Evolutionary conservation across 176 grass and related monocot genomes (phyloP).

Genomic region (Themeda triandra): DNA sequence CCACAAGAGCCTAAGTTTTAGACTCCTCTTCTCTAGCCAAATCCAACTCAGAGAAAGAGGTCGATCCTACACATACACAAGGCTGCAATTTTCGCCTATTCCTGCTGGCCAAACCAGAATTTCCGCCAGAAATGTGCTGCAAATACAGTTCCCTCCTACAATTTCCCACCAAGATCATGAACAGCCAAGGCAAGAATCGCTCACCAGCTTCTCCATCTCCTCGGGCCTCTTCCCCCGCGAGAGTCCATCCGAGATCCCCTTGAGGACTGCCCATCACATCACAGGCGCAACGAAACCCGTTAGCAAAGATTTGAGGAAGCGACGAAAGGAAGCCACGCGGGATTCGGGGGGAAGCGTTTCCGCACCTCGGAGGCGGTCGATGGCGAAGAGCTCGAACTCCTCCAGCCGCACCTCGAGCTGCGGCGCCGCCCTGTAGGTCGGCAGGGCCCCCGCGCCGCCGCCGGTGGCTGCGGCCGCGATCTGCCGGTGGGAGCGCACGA

Average conservation of each 20-base stretch:
- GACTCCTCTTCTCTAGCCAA: not conserved
- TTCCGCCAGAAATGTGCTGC: not conserved
- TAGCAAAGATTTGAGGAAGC: not conserved
- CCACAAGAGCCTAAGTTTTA: not conserved
- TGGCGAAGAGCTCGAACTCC: slow-evolving; percentile 91
- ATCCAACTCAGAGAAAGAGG: not conserved
- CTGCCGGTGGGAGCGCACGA: slow-evolving; percentile 77
- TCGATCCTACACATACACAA: not conserved
- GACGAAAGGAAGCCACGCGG: not conserved
- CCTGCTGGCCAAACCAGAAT: not conserved
- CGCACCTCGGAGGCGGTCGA: slow-evolving; percentile 88
- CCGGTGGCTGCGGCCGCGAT: slow-evolving; percentile 22
- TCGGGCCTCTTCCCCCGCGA: slow-evolving; percentile 81
- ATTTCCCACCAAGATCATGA: not conserved
- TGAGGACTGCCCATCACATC: slow-evolving; percentile 61
- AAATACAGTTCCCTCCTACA: not conserved
- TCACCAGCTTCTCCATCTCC: slow-evolving; percentile 95
- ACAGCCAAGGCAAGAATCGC: not conserved
- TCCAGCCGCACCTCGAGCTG: slow-evolving; percentile 81
- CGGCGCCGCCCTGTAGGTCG: slow-evolving; percentile 73
- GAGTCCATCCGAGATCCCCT: slow-evolving; percentile 83
- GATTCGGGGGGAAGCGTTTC: not conserved
- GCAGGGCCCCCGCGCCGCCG: slow-evolving; percentile 28
- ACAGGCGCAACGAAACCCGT: not conserved
- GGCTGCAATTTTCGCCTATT: not conserved